phyloP scores from a whole-genome alignment of 1,139 yeast genomes.

The Fermentozyma sake region DNA sequence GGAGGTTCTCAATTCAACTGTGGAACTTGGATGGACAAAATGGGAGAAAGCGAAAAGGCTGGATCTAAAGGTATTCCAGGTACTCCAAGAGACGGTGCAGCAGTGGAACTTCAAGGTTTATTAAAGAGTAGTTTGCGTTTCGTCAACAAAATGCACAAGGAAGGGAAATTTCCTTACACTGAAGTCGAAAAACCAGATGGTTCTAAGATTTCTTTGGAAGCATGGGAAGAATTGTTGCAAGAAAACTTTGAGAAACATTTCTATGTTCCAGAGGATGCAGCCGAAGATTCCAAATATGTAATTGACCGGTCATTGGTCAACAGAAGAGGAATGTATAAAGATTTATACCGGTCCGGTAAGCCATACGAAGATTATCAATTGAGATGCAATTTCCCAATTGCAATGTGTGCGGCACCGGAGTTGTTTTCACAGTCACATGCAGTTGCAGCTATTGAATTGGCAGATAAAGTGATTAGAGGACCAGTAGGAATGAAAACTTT shows the following conservation, averaged over 20 bases:
- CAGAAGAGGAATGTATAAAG: slow-evolving; percentile 93
- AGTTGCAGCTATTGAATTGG: slow-evolving; percentile 55
- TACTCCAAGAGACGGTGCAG: slow-evolving; percentile 97
- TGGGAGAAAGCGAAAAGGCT: slow-evolving; percentile 91
- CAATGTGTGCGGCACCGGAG: slow-evolving; percentile 92
- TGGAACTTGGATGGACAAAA: slow-evolving; percentile 99
- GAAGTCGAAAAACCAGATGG: slow-evolving; percentile 60
- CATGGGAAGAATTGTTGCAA: slow-evolving; percentile 72
- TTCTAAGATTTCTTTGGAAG: slow-evolving; percentile 42
- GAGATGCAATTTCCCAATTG: slow-evolving; percentile 88
- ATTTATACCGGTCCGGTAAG: slow-evolving; percentile 73
- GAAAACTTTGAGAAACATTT: slow-evolving; percentile 74
- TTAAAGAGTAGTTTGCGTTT: slow-evolving; percentile 80
- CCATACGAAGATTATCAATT: slow-evolving; percentile 92
- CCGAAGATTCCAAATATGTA: slow-evolving; percentile 49
- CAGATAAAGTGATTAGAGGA: slow-evolving; percentile 74
- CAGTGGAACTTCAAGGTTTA: slow-evolving; percentile 85
- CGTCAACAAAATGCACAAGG: slow-evolving; percentile 53
- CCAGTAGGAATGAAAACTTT: slow-evolving; percentile 90
- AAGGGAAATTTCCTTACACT: slow-evolving; percentile 54
- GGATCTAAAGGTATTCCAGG: slow-evolving; percentile 90
- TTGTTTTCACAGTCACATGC: slow-evolving; percentile 65
- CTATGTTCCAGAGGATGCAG: slow-evolving; percentile 64
- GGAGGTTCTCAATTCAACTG: slow-evolving; percentile 94
- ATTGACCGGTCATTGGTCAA: slow-evolving; percentile 66